A percentile compares a stretch with the other conserved stretches of the same genome.
Evolutionary conservation across 2,329 filamentous ascomycete genomes (phyloP).

Genomic region (Phaeosphaeriaceae sp.): DNA sequence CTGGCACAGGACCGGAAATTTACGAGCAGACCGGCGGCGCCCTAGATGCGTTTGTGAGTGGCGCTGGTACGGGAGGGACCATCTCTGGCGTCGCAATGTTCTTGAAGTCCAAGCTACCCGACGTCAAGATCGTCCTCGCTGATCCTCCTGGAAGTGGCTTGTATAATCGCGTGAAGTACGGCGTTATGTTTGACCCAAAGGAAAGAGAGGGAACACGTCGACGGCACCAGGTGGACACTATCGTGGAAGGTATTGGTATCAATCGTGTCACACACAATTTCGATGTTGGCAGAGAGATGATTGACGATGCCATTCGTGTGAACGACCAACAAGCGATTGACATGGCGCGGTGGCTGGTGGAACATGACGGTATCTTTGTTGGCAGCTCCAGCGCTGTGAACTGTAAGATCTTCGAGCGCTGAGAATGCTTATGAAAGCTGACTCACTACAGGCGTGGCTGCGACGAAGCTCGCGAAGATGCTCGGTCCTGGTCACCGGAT

Average conservation of each 20-base stretch:
- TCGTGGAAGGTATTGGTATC: constrained; percentile 95
- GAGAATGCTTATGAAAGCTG: constrained; percentile 12
- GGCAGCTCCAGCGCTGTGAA: constrained; percentile 98
- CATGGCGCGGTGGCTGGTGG: constrained; percentile 97
- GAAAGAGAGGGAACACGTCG: constrained; percentile 91
- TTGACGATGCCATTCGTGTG: constrained; percentile 90
- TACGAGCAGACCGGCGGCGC: constrained; percentile 75
- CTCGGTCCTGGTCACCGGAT: constrained; percentile 69
- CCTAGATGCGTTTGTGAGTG: constrained; percentile 88
- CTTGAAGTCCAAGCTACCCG: constrained; percentile 74
- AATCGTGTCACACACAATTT: constrained; percentile 96
- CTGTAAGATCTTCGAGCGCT: constrained; percentile 59
- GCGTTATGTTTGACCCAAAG: constrained; percentile 91
- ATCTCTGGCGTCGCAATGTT: constrained; percentile 85
- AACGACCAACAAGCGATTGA: constrained; percentile 85
- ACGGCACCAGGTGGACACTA: constrained; percentile 89
- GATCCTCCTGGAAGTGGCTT: constrained; percentile 94
- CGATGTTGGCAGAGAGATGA: constrained; percentile 80
- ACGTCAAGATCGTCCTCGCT: constrained; percentile 78
- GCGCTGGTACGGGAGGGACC: constrained; percentile 93
- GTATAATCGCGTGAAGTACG: constrained; percentile 89
- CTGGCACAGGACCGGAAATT: constrained; percentile 89
- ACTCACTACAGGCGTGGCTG: constrained; percentile 63
- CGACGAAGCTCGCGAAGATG: constrained; percentile 70
- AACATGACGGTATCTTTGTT: constrained; percentile 92